These are phyloP conservation scores for Diaporthe aspalathi DNA, from an alignment of 2,329 filamentous ascomycete genomes.

Conservation along the genomic window DNA sequence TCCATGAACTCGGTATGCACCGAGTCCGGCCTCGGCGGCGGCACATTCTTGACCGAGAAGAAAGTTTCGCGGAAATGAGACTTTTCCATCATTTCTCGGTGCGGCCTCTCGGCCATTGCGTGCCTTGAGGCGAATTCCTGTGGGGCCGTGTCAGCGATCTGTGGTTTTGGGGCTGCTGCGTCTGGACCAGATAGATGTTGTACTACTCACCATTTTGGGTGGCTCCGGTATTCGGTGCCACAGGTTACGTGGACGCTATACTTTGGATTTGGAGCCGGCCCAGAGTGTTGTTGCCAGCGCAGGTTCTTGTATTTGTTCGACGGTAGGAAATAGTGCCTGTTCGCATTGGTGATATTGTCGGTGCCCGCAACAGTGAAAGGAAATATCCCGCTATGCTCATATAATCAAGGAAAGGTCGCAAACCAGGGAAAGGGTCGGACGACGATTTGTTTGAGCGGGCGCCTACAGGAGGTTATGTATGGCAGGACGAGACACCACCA, in stretches of 20 bases:
- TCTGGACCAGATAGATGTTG: background rate
- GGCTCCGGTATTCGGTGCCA: slow-evolving; percentile 13
- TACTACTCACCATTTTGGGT: slow-evolving; percentile 50
- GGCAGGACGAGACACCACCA: slow-evolving; percentile 40
- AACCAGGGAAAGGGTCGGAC: slow-evolving; percentile 53
- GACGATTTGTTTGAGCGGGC: slow-evolving; percentile 51
- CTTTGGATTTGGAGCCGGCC: slow-evolving; percentile 14
- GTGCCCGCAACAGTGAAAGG: slow-evolving; percentile 43
- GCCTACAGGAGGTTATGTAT: slow-evolving; percentile 63
- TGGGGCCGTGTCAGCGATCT: slow-evolving; percentile 21
- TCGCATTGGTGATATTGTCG: slow-evolving; percentile 25
- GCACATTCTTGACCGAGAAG: slow-evolving; percentile 67
- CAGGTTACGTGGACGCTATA: slow-evolving; percentile 16
- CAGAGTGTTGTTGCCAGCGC: slow-evolving; percentile 53
- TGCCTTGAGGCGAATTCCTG: slow-evolving; percentile 51
- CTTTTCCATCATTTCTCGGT: slow-evolving; percentile 65
- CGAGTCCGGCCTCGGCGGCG: slow-evolving; percentile 70
- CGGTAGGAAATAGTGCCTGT: slow-evolving; percentile 40
- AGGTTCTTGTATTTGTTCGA: slow-evolving; percentile 44
- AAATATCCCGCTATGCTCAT: slow-evolving; percentile 49
- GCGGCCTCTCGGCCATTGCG: slow-evolving; percentile 53
- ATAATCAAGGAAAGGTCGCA: slow-evolving; percentile 52
- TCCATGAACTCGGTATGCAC: slow-evolving; percentile 83
- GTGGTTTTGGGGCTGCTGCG: background rate
- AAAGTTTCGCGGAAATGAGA: slow-evolving; percentile 65